Conservation (phyloP, 768 basidiomycete species). For the Porphyrellus cyaneotinctus region DNA sequence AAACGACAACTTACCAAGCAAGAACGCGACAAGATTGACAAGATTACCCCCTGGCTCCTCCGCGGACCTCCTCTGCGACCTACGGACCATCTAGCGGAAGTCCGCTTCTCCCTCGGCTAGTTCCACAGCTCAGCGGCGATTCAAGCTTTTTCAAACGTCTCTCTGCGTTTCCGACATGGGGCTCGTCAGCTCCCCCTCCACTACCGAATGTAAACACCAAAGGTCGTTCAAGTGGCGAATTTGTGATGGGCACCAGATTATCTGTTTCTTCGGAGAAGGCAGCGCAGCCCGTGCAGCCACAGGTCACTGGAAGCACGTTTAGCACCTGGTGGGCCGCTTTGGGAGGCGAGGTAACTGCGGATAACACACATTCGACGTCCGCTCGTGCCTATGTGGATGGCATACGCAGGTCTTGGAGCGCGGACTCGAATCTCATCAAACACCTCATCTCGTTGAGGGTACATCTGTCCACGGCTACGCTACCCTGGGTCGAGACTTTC, state of each 20-base stretch:
- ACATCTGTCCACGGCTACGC: slow-evolving; percentile 76
- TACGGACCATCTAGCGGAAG: slow-evolving; percentile 57
- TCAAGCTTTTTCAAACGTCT: slow-evolving; percentile 62
- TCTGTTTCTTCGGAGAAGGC: slow-evolving; percentile 24
- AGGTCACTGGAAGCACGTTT: slow-evolving; percentile 74
- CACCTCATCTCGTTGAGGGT: slow-evolving; percentile 80
- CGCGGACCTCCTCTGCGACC: slow-evolving; percentile 40
- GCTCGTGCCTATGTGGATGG: slow-evolving; percentile 62
- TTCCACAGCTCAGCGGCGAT: slow-evolving; percentile 75
- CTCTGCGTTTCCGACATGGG: slow-evolving; percentile 60
- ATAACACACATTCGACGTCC: slow-evolving; percentile 41
- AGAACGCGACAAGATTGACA: slow-evolving; percentile 38
- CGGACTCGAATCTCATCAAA: slow-evolving; percentile 63
- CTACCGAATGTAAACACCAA: slow-evolving; percentile 28
- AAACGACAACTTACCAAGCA: slow-evolving; percentile 66
- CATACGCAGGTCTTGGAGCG: slow-evolving; percentile 49
- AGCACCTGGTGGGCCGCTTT: slow-evolving; percentile 72
- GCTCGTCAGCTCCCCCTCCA: slow-evolving; percentile 35
- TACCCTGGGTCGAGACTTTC: slow-evolving; percentile 78
- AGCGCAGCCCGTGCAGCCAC: slow-evolving; percentile 47
- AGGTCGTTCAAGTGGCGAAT: slow-evolving; percentile 38
- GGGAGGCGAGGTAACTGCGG: slow-evolving; percentile 42
- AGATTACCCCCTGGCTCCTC: slow-evolving; percentile 27
- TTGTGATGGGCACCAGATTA: slow-evolving; percentile 24
- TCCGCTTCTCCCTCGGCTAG: slow-evolving; percentile 57